phyloP scores from a whole-genome alignment of 1,139 yeast genomes.

The Blastobotrys proliferans region DNA sequence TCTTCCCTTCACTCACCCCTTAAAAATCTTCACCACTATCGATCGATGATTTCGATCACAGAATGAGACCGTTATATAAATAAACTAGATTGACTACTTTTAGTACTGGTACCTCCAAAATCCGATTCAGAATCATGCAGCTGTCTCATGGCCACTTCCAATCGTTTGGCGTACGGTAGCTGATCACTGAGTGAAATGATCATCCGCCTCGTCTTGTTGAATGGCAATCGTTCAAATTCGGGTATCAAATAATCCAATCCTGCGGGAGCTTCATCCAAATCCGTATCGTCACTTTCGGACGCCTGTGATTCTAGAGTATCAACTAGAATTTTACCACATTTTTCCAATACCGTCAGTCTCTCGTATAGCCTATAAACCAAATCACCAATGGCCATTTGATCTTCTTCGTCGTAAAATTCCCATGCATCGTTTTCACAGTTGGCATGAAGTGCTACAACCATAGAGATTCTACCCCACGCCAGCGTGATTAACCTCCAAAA shows the following conservation, averaged over 20 bases:
- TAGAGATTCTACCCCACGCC: conserved; percentile 6
- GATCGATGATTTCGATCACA: too few species aligned
- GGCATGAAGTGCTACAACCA: conserved; percentile 3
- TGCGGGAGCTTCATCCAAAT: neutral
- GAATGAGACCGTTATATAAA: too few species aligned
- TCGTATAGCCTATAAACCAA: conserved; percentile 2
- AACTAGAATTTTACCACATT: conserved; percentile 6
- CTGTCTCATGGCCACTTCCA: conserved; percentile 11
- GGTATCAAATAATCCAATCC: conserved; percentile 4
- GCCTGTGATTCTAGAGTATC: conserved; percentile 5
- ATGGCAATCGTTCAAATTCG: conserved; percentile 11
- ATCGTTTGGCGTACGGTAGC: conserved; percentile 7
- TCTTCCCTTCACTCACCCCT: too few species aligned
- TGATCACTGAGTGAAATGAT: conserved; percentile 4
- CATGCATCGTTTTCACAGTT: conserved; percentile 5
- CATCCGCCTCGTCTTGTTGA: neutral
- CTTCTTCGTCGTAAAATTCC: conserved; percentile 4
- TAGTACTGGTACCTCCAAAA: neutral
- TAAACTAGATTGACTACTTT: too few species aligned
- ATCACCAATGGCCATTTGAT: conserved; percentile 10
- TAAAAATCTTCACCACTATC: too few species aligned
- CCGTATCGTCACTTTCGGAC: neutral
- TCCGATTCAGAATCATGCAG: conserved; percentile 9
- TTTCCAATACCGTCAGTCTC: neutral
- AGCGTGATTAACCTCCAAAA: conserved; percentile 8